These are phyloP conservation scores for Dictyostelium capitatum DNA, from an alignment of 78 protist species.

Conservation along the genomic window DNA sequence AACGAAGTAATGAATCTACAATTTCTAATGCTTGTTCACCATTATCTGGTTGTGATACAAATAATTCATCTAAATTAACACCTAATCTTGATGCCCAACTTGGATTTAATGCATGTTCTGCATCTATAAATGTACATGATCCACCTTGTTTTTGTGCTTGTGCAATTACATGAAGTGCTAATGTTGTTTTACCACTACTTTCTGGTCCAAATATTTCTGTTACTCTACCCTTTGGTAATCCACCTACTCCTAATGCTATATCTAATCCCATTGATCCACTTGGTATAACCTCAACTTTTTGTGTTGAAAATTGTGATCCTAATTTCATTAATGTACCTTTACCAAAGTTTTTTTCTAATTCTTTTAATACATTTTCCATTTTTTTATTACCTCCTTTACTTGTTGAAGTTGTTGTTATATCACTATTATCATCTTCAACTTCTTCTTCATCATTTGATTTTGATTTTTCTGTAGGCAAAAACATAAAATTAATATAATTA, in stretches of 20 bases:
- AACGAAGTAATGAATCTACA: constrained; percentile 66
- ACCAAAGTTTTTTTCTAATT: constrained; percentile 76
- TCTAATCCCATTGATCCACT: constrained; percentile 86
- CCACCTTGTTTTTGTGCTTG: constrained; percentile 87
- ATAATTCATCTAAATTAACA: constrained; percentile 80
- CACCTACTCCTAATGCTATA: constrained; percentile 86
- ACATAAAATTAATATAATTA: too few species aligned
- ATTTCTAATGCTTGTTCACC: constrained; percentile 90
- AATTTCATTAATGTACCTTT: constrained; percentile 75
- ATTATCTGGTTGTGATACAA: constrained; percentile 86
- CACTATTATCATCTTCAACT: neutral
- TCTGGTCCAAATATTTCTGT: constrained; percentile 90
- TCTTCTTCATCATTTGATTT: neutral
- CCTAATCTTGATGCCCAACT: constrained; percentile 81
- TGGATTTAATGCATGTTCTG: constrained; percentile 88
- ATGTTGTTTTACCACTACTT: constrained; percentile 82
- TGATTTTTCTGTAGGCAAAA: neutral
- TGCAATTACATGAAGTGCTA: constrained; percentile 81
- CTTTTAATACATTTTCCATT: constrained; percentile 55
- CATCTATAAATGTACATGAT: constrained; percentile 84
- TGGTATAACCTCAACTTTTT: constrained; percentile 78
- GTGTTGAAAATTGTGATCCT: constrained; percentile 58
- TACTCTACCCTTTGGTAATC: constrained; percentile 79
- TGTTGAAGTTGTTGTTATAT: neutral
- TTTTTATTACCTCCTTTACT: neutral